phyloP scores from a whole-genome alignment of 1,284 basidiomycete genomes.

The Trichosporon sp. region DNA sequence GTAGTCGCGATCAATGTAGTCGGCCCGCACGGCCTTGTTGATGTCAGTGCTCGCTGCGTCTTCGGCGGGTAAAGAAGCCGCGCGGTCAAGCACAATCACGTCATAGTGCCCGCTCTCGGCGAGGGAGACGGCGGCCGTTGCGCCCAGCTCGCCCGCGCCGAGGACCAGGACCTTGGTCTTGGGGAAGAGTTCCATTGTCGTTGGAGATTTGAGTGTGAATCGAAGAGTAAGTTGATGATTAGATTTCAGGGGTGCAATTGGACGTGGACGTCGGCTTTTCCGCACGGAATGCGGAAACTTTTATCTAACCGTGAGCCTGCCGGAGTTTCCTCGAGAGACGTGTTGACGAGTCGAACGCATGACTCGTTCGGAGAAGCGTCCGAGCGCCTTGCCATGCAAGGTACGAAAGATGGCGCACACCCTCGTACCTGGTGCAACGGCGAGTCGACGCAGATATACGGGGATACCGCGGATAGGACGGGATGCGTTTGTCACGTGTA shows the following conservation, averaged over 20 bases:
- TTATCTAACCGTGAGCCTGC: not conserved
- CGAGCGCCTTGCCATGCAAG: not conserved
- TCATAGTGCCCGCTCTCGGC: constrained; percentile 65
- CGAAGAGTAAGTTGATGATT: no score
- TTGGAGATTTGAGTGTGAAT: not conserved
- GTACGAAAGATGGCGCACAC: not conserved
- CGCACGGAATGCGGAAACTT: no score
- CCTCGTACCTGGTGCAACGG: not conserved
- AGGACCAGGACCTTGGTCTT: constrained; percentile 65
- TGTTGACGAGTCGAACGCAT: not conserved
- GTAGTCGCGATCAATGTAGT: constrained; percentile 61
- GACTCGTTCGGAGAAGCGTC: not conserved
- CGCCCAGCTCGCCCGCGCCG: constrained; percentile 82
- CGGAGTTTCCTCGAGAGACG: not conserved
- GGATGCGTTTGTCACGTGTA: not conserved
- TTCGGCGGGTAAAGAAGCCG: constrained; percentile 66
- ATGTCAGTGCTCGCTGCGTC: constrained; percentile 82
- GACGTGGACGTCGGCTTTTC: no score
- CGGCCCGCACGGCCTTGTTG: constrained; percentile 68
- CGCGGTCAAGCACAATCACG: constrained; percentile 73
- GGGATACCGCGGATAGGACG: not conserved
- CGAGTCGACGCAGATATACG: not conserved
- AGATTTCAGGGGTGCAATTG: no score
- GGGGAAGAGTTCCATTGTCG: not conserved
- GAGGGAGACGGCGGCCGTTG: constrained; percentile 80